A percentile compares a stretch with the other conserved stretches of the same genome.
Conservation (phyloP, 2,329 filamentous ascomycete species). For the Alternaria consortialis region DNA sequence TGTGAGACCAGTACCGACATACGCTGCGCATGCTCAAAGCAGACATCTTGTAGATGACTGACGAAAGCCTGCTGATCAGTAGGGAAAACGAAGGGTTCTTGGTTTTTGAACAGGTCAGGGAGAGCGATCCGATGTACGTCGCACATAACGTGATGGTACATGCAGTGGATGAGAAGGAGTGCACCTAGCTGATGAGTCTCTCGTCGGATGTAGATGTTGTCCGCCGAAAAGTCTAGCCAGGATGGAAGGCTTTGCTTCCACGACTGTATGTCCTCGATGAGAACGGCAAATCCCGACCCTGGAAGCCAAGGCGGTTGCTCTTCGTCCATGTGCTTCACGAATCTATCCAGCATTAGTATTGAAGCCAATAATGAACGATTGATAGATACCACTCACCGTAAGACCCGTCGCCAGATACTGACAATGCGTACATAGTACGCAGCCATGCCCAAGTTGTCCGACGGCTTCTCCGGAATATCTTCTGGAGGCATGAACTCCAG, state of each 20-base stretch:
- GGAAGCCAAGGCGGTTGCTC: conserved; percentile 43
- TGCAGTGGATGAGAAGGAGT: conserved; percentile 46
- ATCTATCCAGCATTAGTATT: conserved; percentile 21
- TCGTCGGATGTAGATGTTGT: conserved; percentile 48
- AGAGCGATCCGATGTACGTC: conserved; percentile 45
- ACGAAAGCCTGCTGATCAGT: conserved; percentile 36
- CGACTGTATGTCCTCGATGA: conserved; percentile 36
- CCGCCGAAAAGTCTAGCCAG: conserved; percentile 44
- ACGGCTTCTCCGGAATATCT: conserved; percentile 39
- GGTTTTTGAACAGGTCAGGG: conserved; percentile 43
- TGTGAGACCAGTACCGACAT: conserved; percentile 41
- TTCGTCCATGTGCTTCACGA: conserved; percentile 45
- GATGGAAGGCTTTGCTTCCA: conserved; percentile 43
- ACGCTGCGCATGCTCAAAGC: conserved; percentile 45
- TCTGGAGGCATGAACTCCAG: conserved; percentile 36
- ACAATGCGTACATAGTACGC: conserved; percentile 46
- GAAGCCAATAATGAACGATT: not conserved
- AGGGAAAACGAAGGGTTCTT: conserved; percentile 42
- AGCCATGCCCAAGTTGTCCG: conserved; percentile 45
- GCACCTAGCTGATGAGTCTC: conserved; percentile 45
- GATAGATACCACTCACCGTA: conserved; percentile 28
- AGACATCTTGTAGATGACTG: conserved; percentile 37
- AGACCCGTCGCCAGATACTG: conserved; percentile 43
- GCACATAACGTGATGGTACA: conserved; percentile 47
- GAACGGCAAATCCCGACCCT: conserved; percentile 37